These are phyloP conservation scores for Chlamydomonas sphaeroides DNA, from an alignment of 139 green algal species.

Conservation along the genomic window DNA sequence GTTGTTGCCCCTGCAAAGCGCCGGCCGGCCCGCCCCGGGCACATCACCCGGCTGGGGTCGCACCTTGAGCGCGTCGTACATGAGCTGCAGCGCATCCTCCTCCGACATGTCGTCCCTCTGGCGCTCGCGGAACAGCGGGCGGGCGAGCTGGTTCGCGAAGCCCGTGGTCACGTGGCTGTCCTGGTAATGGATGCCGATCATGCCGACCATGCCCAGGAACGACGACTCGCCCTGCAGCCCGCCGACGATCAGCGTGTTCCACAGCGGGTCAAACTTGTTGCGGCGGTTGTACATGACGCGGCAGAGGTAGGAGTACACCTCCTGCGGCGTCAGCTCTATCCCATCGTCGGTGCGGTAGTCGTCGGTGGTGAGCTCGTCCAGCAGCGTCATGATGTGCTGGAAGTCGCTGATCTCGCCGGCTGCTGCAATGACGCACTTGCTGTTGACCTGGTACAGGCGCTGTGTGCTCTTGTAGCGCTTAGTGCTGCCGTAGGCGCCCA, in stretches of 20 bases:
- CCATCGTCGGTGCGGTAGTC: constrained; percentile 94
- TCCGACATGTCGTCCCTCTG: constrained; percentile 93
- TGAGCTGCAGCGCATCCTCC: constrained; percentile 81
- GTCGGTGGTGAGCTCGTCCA: constrained; percentile 92
- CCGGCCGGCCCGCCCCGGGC: too few relatives aligned
- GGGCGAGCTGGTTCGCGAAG: constrained; percentile 93
- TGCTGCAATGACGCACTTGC: constrained; percentile 80
- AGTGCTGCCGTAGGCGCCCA: constrained; percentile 97
- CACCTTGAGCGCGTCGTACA: constrained; percentile 85
- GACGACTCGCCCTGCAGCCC: constrained; percentile 68
- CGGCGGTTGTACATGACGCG: constrained; percentile 97
- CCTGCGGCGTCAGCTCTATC: constrained; percentile 38
- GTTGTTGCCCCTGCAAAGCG: too few relatives aligned
- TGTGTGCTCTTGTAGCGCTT: constrained; percentile 97
- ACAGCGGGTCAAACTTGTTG: constrained; percentile 95
- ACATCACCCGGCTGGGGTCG: too few relatives aligned
- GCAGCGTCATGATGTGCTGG: constrained; percentile 87
- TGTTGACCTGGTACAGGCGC: constrained; percentile 83
- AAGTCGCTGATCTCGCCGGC: constrained; percentile 96
- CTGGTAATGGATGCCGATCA: constrained; percentile 94
- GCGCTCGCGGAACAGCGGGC: constrained; percentile 91
- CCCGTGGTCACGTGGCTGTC: constrained; percentile 84
- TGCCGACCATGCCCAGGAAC: constrained; percentile 90
- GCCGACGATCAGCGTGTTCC: constrained; percentile 95
- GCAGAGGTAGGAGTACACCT: constrained; percentile 92